phyloP scores from a whole-genome alignment of 2,329 filamentous ascomycete species.

The Lasiodiplodia hormozganensis region DNA sequence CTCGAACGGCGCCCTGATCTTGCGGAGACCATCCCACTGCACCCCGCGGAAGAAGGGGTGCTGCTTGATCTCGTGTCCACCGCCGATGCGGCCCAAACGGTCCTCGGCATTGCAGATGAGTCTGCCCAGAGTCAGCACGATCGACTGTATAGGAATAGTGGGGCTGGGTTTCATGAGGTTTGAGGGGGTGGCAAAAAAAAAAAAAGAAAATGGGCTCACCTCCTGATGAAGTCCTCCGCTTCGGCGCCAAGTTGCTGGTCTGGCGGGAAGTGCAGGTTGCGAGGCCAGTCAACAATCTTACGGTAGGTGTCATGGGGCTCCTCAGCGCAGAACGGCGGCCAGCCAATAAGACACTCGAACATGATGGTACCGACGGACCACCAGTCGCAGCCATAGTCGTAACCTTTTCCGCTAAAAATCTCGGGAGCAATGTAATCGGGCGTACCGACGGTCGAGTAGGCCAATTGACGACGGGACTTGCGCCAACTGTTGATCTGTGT shows the following conservation, averaged over 20 bases:
- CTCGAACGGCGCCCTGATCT: slow-evolving; percentile 95
- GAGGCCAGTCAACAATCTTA: slow-evolving; percentile 98
- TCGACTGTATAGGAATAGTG: slow-evolving; percentile 13
- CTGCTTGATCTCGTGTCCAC: slow-evolving; percentile 89
- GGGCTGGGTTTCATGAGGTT: neutral
- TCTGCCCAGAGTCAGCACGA: slow-evolving; percentile 54
- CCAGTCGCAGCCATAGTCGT: slow-evolving; percentile 98
- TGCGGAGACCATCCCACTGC: slow-evolving; percentile 89
- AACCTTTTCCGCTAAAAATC: slow-evolving; percentile 96
- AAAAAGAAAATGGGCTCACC: slow-evolving; percentile 61
- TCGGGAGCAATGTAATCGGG: slow-evolving; percentile 99
- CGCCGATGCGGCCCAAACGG: slow-evolving; percentile 81
- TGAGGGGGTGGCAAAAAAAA: slow-evolving; percentile 29
- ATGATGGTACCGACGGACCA: slow-evolving; percentile 99
- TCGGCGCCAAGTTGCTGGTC: slow-evolving; percentile 88
- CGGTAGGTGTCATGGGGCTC: slow-evolving; percentile 97
- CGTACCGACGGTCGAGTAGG: slow-evolving; percentile 97
- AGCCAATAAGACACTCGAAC: slow-evolving; percentile 98
- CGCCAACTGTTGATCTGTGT: slow-evolving; percentile 99
- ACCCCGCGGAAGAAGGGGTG: slow-evolving; percentile 98
- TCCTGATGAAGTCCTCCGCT: slow-evolving; percentile 90
- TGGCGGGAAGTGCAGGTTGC: slow-evolving; percentile 94
- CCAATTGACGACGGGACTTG: slow-evolving; percentile 92
- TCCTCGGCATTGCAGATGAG: slow-evolving; percentile 94
- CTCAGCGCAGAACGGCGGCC: slow-evolving; percentile 98